These are phyloP conservation scores for Neophaeococcomyces mojaviensis DNA, from an alignment of 2,329 filamentous ascomycete genomes.

Conservation along the genomic window DNA sequence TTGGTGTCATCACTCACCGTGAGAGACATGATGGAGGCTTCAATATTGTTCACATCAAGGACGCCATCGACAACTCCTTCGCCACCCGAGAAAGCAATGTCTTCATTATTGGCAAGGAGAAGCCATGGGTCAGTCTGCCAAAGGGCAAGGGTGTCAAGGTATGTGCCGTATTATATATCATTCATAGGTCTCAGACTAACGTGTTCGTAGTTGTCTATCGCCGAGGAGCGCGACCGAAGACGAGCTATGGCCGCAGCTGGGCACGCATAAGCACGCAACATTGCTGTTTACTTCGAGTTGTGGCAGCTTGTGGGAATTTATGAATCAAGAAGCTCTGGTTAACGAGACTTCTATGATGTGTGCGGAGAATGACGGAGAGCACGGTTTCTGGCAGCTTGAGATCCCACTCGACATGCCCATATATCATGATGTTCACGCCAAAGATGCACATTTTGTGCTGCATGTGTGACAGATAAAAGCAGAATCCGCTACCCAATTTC, in stretches of 20 bases:
- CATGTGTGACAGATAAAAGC: neutral
- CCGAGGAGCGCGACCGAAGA: conserved; percentile 97
- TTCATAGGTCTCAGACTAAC: conserved; percentile 11
- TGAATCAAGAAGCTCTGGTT: neutral
- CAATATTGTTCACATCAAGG: conserved; percentile 99
- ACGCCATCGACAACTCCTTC: conserved; percentile 99
- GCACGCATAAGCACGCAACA: conserved; percentile 2
- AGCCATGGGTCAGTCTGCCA: conserved; percentile 98
- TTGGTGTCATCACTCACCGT: conserved; percentile 99
- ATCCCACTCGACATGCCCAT: neutral
- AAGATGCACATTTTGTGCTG: neutral
- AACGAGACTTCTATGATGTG: neutral
- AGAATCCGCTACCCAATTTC: neutral
- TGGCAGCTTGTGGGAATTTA: conserved; percentile 1
- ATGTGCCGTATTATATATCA: conserved; percentile 21
- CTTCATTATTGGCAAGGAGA: conserved; percentile 96
- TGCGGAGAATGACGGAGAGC: neutral
- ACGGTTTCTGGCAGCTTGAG: neutral
- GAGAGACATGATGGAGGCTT: conserved; percentile 99
- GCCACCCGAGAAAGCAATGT: conserved; percentile 99
- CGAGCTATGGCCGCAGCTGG: conserved; percentile 50
- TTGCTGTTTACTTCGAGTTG: neutral
- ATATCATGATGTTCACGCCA: neutral
- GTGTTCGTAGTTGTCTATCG: conserved; percentile 72
- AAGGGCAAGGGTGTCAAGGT: conserved; percentile 99